Evolutionary conservation across 345 rosid species (phyloP), one percentile per base, ranked within the genome.

Genomic region (Sonneratia caseolaris): DNA sequence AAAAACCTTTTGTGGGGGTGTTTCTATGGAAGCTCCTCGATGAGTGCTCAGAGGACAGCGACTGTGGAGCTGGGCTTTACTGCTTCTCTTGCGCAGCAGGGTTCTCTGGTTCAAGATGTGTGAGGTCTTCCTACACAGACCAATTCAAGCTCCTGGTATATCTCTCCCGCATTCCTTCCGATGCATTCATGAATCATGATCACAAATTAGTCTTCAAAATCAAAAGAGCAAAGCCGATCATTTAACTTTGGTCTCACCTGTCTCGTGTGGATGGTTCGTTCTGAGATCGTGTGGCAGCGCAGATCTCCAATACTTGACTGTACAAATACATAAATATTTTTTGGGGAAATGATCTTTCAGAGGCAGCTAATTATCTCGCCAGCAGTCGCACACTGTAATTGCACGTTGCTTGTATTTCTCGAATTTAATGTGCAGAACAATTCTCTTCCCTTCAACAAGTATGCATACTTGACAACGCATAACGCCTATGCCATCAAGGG

Each of bases 381-480:
- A 27, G 32, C 32, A 27, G 32, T 27, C 9, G 49, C 1, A 45
- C 9, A 45, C 9, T 2, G 9, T 14, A 45, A 45, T 45, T 45
- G 49, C 13, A 45, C 13, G 1, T 0, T 48, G 1, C 18, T 48
- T 48, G 13, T 53, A 18, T 12, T 45, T 57, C 35, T 47, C 45
- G 42, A 45, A 24, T 27, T 4, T 66, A 38, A 11, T 49, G 27
- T 3, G 74, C 32, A 87, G 96, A 89, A 87, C 64, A 84, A 89
- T 75, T 83, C 90, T 53, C 82, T 89, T 2, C 88, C 90, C 21
- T 86, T 87, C 79, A 87, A 89, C 76, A 89, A 89, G 37, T 87
- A 89, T 64, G 86, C 96, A 68, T 87, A 77, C 78, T 72, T 89
- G 80, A 84, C 92, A 5, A 87, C 90, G 43, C 90, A 89, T 82